Percentiles rank a stretch among this genome's conserved stretches.
Conservation (phyloP, 495 filamentous ascomycete genomes). For the Haplographium delicatum region DNA sequence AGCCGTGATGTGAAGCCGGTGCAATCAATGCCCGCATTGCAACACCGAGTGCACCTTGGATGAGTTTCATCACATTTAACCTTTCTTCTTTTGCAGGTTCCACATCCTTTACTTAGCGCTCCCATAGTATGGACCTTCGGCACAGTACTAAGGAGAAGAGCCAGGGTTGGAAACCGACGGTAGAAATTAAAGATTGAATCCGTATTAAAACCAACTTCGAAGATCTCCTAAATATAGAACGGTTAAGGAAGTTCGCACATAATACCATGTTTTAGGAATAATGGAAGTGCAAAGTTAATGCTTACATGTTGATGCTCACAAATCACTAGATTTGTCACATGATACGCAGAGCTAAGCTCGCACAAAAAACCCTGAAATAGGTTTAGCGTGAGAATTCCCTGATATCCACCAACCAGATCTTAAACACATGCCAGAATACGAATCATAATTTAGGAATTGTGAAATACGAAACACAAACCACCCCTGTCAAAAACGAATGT, state of each 20-base stretch:
- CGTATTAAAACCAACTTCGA: not conserved
- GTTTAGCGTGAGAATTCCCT: too few species aligned
- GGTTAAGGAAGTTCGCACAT: too few species aligned
- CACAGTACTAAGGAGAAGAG: not conserved
- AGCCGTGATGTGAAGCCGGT: not conserved
- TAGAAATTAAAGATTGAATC: not conserved
- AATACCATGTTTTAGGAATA: too few species aligned
- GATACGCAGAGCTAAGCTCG: not conserved
- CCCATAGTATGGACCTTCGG: not conserved
- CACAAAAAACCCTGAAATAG: not conserved
- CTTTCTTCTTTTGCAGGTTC: constrained; percentile 5
- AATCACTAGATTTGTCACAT: too few species aligned
- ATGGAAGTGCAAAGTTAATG: too few species aligned
- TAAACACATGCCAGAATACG: too few species aligned
- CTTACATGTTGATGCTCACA: too few species aligned
- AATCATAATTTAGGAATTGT: too few species aligned
- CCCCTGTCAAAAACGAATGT: too few species aligned
- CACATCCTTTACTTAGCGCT: constrained; percentile 6
- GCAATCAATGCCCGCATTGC: not conserved
- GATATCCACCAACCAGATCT: too few species aligned
- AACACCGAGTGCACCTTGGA: not conserved
- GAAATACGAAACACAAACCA: too few species aligned
- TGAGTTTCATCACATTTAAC: constrained; percentile 9
- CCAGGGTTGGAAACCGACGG: not conserved
- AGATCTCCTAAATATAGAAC: too few species aligned